Evolutionary conservation across 805 yeast genomes (phyloP).

Genomic region (Candida ovalis): DNA sequence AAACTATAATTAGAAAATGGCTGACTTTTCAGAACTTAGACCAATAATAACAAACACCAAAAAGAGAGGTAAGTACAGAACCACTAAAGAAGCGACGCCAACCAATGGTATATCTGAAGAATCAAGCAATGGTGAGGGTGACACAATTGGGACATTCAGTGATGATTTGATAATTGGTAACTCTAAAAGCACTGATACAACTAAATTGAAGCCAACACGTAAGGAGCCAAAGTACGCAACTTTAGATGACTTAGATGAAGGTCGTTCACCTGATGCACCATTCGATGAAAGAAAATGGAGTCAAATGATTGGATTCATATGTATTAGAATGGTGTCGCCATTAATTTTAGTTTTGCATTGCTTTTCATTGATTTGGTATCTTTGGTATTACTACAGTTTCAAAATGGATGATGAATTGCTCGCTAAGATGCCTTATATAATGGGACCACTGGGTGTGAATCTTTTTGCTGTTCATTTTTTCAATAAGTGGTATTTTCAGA

Average conservation of each 20-base stretch:
- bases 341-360: constrained; percentile 25
- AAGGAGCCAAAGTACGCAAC: constrained; percentile 7
- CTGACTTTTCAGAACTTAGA: constrained; percentile 18
- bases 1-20: constrained; percentile 8
- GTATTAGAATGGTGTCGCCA: constrained; percentile 25
- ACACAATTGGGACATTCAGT: constrained; percentile 1
- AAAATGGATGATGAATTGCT: constrained; percentile 8
- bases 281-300: constrained; percentile 20
- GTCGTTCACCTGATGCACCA: constrained; percentile 7
- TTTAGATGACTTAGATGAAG: constrained; percentile 6
- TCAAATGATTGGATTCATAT: constrained; percentile 24
- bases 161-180: constrained; percentile 18
- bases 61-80: constrained; percentile 14
- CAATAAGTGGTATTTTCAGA: constrained; percentile 23
- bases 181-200: neutral
- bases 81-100: neutral
- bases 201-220: neutral
- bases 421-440: constrained; percentile 15
- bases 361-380: constrained; percentile 10
- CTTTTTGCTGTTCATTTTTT: constrained; percentile 24
- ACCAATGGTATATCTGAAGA: neutral
- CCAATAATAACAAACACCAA: constrained; percentile 17
- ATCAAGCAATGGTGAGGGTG: neutral
- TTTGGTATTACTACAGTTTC: constrained; percentile 19
- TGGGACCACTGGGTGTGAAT: constrained; percentile 19